Conservation (phyloP, 2,329 filamentous ascomycete species). For the Lecanicillium sp. region DNA sequence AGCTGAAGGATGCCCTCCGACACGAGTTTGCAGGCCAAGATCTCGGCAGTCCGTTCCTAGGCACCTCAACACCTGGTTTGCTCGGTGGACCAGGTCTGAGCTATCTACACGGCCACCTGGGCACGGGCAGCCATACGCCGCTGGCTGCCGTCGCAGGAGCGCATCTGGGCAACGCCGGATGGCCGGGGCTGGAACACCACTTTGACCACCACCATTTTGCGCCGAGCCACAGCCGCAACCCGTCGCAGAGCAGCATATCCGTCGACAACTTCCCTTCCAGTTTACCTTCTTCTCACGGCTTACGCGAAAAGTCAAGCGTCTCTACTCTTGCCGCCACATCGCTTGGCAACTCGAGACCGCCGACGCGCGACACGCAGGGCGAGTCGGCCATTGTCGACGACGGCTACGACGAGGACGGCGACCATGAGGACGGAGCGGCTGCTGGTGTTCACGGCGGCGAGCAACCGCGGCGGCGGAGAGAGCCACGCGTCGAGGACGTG, state of each 20-base stretch:
- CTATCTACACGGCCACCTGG: constrained; percentile 75
- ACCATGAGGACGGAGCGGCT: constrained; percentile 15
- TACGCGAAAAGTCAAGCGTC: constrained; percentile 54
- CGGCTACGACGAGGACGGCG: constrained; percentile 24
- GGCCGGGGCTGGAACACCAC: constrained; percentile 22
- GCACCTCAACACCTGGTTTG: constrained; percentile 53
- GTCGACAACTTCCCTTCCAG: constrained; percentile 29
- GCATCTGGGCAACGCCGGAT: constrained; percentile 29
- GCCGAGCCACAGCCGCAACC: constrained; percentile 33
- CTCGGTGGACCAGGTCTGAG: constrained; percentile 69
- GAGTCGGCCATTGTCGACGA: constrained; percentile 32
- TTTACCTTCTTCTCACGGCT: constrained; percentile 31
- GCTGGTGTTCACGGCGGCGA: constrained; percentile 7
- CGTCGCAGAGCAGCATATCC: constrained; percentile 39
- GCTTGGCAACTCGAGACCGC: constrained; percentile 45
- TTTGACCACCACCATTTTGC: constrained; percentile 9
- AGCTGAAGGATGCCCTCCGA: constrained; percentile 24
- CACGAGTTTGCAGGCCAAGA: constrained; percentile 30
- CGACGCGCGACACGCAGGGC: constrained; percentile 42
- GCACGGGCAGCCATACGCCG: constrained; percentile 70
- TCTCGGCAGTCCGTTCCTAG: constrained; percentile 49
- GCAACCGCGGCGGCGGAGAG: constrained; percentile 45
- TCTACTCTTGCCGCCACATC: constrained; percentile 53
- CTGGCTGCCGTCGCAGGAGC: constrained; percentile 72
- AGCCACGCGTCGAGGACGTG: constrained; percentile 76